Percentiles rank a stretch among this genome's conserved stretches.
Evolutionary conservation across 768 basidiomycete species (phyloP).

Genomic region (Lactifluus pinguis): DNA sequence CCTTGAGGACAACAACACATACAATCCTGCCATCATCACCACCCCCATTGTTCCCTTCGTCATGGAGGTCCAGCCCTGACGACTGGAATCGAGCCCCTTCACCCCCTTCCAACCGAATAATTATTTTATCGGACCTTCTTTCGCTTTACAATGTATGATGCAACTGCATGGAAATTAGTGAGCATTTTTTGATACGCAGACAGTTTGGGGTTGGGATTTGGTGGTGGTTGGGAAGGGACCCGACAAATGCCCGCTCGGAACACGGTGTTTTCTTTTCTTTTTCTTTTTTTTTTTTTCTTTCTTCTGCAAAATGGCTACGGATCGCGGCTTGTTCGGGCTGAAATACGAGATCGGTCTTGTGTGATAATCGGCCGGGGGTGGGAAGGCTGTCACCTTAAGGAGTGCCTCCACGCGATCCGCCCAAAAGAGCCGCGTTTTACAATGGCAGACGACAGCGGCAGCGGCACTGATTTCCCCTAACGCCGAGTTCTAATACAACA

Average conservation of each 20-base stretch:
- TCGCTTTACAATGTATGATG: neutral
- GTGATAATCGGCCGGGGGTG: neutral
- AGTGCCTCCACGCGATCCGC: neutral
- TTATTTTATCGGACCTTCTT: neutral
- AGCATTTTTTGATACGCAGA: neutral
- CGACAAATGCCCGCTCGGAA: neutral
- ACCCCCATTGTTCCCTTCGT: neutral
- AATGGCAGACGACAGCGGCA: neutral
- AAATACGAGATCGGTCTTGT: neutral
- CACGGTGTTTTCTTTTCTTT: neutral
- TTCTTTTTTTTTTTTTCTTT: neutral
- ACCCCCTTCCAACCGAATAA: neutral
- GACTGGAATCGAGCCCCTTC: neutral
- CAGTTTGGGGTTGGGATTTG: too few species aligned
- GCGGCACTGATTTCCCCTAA: slow-evolving; percentile 7
- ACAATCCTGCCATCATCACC: neutral
- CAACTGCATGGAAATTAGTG: neutral
- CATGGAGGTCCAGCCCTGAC: neutral
- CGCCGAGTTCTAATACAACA: neutral
- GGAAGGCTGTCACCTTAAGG: slow-evolving; percentile 6
- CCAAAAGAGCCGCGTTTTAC: neutral
- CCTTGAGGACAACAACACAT: neutral
- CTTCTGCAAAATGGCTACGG: slow-evolving; percentile 6
- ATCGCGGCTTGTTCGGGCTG: slow-evolving; percentile 16
- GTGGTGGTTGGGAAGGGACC: too few species aligned